Percentiles rank a stretch among this genome's conserved stretches.
Evolutionary conservation across 2,329 filamentous ascomycete genomes (phyloP).

Genomic region (Diaporthe ampelina): DNA sequence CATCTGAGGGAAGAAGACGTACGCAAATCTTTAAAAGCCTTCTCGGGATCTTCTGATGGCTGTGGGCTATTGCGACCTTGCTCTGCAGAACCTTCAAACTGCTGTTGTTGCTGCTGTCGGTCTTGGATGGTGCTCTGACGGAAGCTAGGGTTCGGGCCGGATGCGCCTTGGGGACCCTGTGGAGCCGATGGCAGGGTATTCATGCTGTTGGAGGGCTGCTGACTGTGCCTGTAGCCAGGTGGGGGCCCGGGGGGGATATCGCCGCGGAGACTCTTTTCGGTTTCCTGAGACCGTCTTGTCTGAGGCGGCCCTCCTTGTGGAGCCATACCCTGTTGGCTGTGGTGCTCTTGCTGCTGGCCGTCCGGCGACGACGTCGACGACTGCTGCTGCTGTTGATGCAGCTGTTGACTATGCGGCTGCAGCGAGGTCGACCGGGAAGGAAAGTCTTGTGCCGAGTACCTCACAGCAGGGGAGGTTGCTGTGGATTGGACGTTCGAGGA

Average conservation of each 20-base stretch:
- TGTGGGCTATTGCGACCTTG: slow-evolving; percentile 71
- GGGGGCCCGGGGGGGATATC: slow-evolving; percentile 62
- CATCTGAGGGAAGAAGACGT: slow-evolving; percentile 48
- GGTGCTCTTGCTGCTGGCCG: slow-evolving; percentile 36
- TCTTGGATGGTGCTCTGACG: slow-evolving; percentile 56
- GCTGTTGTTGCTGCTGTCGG: slow-evolving; percentile 44
- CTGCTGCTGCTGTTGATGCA: slow-evolving; percentile 44
- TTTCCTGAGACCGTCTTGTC: slow-evolving; percentile 63
- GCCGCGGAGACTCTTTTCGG: slow-evolving; percentile 61
- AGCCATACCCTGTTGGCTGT: slow-evolving; percentile 57
- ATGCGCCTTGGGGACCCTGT: slow-evolving; percentile 50
- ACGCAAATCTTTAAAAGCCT: slow-evolving; percentile 71
- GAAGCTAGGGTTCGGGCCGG: slow-evolving; percentile 55
- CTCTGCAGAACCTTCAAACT: slow-evolving; percentile 62
- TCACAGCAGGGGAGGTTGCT: slow-evolving; percentile 55
- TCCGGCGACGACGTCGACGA: slow-evolving; percentile 50
- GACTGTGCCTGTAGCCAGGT: slow-evolving; percentile 66
- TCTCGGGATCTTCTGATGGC: slow-evolving; percentile 64
- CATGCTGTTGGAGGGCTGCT: slow-evolving; percentile 57
- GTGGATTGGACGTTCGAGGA: slow-evolving; percentile 56
- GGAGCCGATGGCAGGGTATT: slow-evolving; percentile 59
- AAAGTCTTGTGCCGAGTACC: slow-evolving; percentile 55
- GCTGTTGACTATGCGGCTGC: slow-evolving; percentile 48
- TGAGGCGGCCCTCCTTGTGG: slow-evolving; percentile 60
- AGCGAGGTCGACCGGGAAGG: slow-evolving; percentile 48